A percentile compares a stretch with the other conserved stretches of the same genome.
phyloP scores from a whole-genome alignment of 163 green algal species.

The Prototheca stagnorum region DNA sequence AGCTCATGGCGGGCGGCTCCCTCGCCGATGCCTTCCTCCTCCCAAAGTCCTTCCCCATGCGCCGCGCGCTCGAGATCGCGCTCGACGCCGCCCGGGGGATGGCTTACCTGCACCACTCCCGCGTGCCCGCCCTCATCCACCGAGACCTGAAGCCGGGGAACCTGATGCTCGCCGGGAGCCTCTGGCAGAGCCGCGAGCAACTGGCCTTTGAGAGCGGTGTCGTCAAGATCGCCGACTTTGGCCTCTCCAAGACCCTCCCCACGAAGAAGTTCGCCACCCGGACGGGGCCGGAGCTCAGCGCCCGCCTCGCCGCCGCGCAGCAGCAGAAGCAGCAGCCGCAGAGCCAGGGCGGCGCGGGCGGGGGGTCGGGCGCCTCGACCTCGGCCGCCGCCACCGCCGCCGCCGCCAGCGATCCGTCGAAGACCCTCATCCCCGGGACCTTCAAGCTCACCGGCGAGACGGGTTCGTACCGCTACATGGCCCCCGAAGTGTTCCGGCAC shows the following conservation, averaged over 20 bases:
- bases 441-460: conserved; percentile 69
- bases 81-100: conserved; percentile 72
- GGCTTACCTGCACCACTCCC: conserved; percentile 75
- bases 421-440: conserved; percentile 24
- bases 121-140: conserved; percentile 46
- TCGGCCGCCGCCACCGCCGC: no score
- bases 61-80: conserved; percentile 62
- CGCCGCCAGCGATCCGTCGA: no score
- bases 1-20: conserved; percentile 75
- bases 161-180: conserved; percentile 68
- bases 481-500: conserved; percentile 76
- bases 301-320: no score
- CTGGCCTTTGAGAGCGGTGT: conserved; percentile 45
- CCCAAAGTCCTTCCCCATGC: conserved; percentile 35
- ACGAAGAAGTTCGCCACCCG: conserved; percentile 46
- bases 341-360: no score
- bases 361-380: no score
- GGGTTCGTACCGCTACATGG: conserved; percentile 64
- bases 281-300: no score
- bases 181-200: conserved; percentile 29
- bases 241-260: conserved; percentile 64
- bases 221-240: conserved; percentile 78
- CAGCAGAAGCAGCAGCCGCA: no score
- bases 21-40: conserved; percentile 58
- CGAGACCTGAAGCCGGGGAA: conserved; percentile 85